These are phyloP conservation scores for Cicer arietinum DNA, from an alignment of 306 rosid species.

Conservation along the genomic window DNA sequence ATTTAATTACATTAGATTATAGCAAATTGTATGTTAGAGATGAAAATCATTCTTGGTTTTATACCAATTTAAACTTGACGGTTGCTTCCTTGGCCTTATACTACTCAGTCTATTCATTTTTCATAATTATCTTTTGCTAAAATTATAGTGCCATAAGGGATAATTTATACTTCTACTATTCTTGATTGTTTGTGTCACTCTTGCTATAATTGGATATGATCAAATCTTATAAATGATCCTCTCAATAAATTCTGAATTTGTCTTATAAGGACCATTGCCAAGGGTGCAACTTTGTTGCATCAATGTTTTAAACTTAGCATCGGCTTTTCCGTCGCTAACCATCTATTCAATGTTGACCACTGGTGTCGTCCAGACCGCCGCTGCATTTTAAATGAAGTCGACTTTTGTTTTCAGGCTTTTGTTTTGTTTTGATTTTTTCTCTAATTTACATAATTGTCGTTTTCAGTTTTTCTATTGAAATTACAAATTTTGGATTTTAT, in stretches of 20 bases:
- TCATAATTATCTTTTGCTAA: not conserved
- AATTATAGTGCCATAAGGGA: not conserved
- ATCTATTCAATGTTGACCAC: no score
- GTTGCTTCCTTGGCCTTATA: constrained; percentile 4
- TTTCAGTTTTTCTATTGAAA: no score
- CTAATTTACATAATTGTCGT: no score
- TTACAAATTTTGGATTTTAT: no score
- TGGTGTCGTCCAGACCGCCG: no score
- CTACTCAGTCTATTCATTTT: constrained; percentile 18
- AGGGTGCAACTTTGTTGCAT: constrained; percentile 92
- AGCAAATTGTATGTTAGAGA: constrained; percentile 12
- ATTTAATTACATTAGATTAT: not conserved
- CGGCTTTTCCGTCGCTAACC: no score
- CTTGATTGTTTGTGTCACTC: constrained; percentile 16
- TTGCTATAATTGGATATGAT: constrained; percentile 21
- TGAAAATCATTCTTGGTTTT: constrained; percentile 22
- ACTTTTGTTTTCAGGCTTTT: no score
- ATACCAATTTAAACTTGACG: constrained; percentile 4
- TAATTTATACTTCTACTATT: constrained; percentile 4
- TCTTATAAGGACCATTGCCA: constrained; percentile 74
- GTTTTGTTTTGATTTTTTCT: no score
- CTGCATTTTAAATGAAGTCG: no score
- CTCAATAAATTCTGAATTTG: constrained; percentile 9
- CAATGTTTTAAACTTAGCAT: constrained; percentile 40
- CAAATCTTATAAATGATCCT: constrained; percentile 23